Evolutionary conservation across 208 protist genomes (phyloP).

Genomic region (Leishmania lainsoni): DNA sequence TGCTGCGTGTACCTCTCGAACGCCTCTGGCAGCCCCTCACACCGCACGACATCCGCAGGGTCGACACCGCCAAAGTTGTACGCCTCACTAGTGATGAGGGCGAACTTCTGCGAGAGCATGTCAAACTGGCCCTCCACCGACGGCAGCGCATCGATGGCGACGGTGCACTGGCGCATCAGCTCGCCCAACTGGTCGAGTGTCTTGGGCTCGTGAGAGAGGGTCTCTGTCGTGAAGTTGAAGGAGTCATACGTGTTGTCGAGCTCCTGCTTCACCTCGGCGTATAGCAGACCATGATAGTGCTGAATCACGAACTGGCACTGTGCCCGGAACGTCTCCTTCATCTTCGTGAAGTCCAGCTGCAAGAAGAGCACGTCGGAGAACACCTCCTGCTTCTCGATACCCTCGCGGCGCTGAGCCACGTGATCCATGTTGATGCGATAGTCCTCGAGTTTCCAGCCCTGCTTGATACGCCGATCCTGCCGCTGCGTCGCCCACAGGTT

Average conservation of each 20-base stretch:
- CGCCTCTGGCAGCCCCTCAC: conserved; percentile 84
- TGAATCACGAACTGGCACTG: conserved; percentile 96
- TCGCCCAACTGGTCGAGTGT: conserved; percentile 95
- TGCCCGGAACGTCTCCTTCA: conserved; percentile 96
- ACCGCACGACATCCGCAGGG: conserved; percentile 78
- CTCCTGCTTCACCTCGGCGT: conserved; percentile 92
- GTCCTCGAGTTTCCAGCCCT: conserved; percentile 93
- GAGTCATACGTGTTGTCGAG: conserved; percentile 89
- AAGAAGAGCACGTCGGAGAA: conserved; percentile 95
- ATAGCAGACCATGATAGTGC: conserved; percentile 95
- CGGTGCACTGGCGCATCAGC: conserved; percentile 83
- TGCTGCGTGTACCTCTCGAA: conserved; percentile 90
- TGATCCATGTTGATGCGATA: conserved; percentile 96
- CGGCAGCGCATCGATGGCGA: conserved; percentile 77
- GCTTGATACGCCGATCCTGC: conserved; percentile 93
- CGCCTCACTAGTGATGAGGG: conserved; percentile 88
- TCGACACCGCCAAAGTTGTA: conserved; percentile 84
- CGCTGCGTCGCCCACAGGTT: conserved; percentile 95
- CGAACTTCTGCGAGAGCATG: conserved; percentile 95
- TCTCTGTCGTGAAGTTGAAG: conserved; percentile 78
- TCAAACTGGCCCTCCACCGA: conserved; percentile 90
- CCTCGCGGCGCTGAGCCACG: conserved; percentile 92
- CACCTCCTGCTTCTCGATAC: conserved; percentile 96
- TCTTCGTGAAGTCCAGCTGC: conserved; percentile 95
- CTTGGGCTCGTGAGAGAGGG: conserved; percentile 87